Evolutionary conservation across 768 basidiomycete genomes (phyloP).

Genomic region (Pleurotus sapidus): DNA sequence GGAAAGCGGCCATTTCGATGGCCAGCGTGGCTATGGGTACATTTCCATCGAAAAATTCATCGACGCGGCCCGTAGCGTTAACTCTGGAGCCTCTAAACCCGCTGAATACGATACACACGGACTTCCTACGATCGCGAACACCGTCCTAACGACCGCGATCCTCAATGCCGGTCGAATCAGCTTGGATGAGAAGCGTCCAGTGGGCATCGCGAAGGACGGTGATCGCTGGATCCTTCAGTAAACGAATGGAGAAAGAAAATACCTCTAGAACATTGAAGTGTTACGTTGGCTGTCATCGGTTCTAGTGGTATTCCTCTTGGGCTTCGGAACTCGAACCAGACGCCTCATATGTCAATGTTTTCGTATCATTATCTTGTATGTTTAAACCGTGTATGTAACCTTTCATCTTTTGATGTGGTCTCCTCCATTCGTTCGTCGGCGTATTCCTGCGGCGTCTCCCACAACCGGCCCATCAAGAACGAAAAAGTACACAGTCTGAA

Average conservation of each 20-base stretch:
- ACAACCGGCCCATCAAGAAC: not conserved
- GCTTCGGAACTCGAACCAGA: not conserved
- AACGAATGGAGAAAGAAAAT: slow-evolving; percentile 19
- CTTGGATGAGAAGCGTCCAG: slow-evolving; percentile 85
- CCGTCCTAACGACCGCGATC: slow-evolving; percentile 83
- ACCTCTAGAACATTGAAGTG: not conserved
- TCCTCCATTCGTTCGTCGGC: not conserved
- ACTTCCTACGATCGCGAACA: slow-evolving; percentile 87
- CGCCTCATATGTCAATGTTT: not conserved
- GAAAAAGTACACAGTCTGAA: not conserved
- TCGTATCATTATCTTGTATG: not conserved
- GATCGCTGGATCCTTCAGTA: slow-evolving; percentile 69
- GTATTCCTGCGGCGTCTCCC: not conserved
- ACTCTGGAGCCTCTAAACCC: slow-evolving; percentile 63
- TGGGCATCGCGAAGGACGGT: slow-evolving; percentile 68
- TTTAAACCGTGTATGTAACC: not conserved
- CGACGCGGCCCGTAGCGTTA: slow-evolving; percentile 78
- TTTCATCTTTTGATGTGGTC: not conserved
- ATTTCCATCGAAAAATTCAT: slow-evolving; percentile 92
- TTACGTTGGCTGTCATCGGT: not conserved
- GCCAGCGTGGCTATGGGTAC: slow-evolving; percentile 91
- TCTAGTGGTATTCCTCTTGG: not conserved
- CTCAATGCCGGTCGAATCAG: slow-evolving; percentile 89
- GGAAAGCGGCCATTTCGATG: slow-evolving; percentile 90
- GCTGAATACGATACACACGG: slow-evolving; percentile 76